Evolutionary conservation across 1,284 basidiomycete species (phyloP).

Genomic region (Chondrostereum purpureum): DNA sequence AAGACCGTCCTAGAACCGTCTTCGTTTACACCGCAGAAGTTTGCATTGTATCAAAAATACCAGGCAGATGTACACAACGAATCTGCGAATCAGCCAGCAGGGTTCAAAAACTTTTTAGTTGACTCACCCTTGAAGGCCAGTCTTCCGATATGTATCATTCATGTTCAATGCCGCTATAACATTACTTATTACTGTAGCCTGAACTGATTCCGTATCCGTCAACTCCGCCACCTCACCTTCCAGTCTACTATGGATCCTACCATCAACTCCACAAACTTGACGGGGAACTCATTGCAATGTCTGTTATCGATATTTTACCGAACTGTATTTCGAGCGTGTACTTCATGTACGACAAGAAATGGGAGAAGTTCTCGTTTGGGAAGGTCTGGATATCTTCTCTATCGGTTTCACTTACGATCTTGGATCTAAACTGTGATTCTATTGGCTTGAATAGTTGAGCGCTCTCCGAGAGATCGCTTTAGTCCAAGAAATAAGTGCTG

Average conservation of each 20-base stretch:
- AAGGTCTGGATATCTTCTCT: slow-evolving; percentile 49
- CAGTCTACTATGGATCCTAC: slow-evolving; percentile 74
- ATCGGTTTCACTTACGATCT: not conserved
- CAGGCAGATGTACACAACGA: slow-evolving; percentile 78
- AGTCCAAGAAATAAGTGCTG: slow-evolving; percentile 63
- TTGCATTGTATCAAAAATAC: slow-evolving; percentile 68
- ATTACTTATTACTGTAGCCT: slow-evolving; percentile 25
- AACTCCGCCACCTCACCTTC: slow-evolving; percentile 48
- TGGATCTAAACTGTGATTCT: slow-evolving; percentile 7
- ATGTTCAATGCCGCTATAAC: not conserved
- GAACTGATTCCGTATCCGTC: slow-evolving; percentile 54
- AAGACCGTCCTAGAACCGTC: slow-evolving; percentile 74
- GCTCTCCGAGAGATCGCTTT: slow-evolving; percentile 76
- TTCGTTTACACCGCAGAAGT: slow-evolving; percentile 76
- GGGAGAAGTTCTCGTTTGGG: slow-evolving; percentile 74
- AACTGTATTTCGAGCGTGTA: slow-evolving; percentile 91
- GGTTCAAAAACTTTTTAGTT: slow-evolving; percentile 75
- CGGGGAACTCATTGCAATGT: slow-evolving; percentile 78
- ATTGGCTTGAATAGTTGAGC: slow-evolving; percentile 49
- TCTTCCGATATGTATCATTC: slow-evolving; percentile 9
- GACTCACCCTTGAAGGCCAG: slow-evolving; percentile 69
- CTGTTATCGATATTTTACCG: slow-evolving; percentile 89
- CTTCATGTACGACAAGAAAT: slow-evolving; percentile 85
- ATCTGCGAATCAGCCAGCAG: slow-evolving; percentile 36
- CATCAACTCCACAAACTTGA: slow-evolving; percentile 84